phyloP scores from a whole-genome alignment of 2,329 filamentous ascomycete genomes.

The Zopfia rhizophila region DNA sequence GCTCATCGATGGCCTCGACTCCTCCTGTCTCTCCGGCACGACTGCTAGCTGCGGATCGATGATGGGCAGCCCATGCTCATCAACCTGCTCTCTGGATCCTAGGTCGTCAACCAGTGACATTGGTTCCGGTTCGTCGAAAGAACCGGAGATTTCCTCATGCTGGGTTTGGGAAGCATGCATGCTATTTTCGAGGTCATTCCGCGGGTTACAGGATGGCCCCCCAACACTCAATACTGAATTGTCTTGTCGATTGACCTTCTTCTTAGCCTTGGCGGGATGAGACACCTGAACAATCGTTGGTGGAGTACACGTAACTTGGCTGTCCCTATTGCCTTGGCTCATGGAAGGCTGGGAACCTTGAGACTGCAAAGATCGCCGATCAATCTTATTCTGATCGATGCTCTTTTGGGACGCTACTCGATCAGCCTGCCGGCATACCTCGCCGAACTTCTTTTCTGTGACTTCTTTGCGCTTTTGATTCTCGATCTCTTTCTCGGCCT shows the following conservation, averaged over 20 bases:
- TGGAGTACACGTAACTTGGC: too few species aligned
- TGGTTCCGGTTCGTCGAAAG: too few species aligned
- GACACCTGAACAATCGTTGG: too few species aligned
- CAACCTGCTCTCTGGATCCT: constrained; percentile 1
- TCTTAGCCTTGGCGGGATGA: constrained; percentile 20
- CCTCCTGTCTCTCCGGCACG: constrained; percentile 26
- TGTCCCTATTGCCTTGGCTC: too few species aligned
- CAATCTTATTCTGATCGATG: too few species aligned
- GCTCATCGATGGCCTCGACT: constrained; percentile 1
- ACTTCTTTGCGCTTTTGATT: constrained; percentile 26
- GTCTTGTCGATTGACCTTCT: constrained; percentile 33
- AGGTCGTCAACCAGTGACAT: constrained; percentile 10
- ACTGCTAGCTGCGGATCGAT: constrained; percentile 12
- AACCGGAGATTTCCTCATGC: too few species aligned
- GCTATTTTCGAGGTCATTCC: too few species aligned
- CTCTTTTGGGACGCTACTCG: too few species aligned
- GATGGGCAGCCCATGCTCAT: constrained; percentile 14
- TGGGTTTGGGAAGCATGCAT: neutral
- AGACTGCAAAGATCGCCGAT: too few species aligned
- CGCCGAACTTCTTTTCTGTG: constrained; percentile 16
- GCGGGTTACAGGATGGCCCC: too few species aligned
- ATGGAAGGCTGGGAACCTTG: too few species aligned
- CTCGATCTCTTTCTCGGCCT: constrained; percentile 24
- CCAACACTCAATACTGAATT: constrained; percentile 17
- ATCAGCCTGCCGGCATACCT: neutral